Percentiles rank a stretch among this genome's conserved stretches.
These are phyloP conservation scores for Rhamnella rubrinervis DNA, from an alignment of 331 rosid species.

Conservation along the genomic window DNA sequence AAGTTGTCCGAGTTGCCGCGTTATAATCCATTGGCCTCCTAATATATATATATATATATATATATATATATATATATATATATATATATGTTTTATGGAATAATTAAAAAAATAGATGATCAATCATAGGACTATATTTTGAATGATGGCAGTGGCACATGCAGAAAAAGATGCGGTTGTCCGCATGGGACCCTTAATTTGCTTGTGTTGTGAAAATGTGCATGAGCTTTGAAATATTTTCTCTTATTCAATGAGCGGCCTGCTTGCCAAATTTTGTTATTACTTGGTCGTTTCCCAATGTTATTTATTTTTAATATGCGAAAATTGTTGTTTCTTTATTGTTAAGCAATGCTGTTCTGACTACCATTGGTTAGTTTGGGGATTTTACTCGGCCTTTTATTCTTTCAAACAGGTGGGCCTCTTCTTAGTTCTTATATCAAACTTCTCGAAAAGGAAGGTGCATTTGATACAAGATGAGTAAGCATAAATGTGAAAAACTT, in stretches of 20 bases:
- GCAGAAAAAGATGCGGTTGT: constrained; percentile 7
- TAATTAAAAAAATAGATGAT: background rate
- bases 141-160: constrained; percentile 12
- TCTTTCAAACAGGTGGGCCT: background rate
- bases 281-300: background rate
- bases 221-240: background rate
- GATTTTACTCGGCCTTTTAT: background rate
- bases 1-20: constrained; percentile 1
- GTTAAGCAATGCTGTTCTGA: background rate
- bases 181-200: background rate
- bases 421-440: background rate
- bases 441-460: too few relatives aligned
- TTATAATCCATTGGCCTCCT: constrained; percentile 4
- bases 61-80: too few relatives aligned
- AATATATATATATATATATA: too few relatives aligned
- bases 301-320: background rate
- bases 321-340: background rate
- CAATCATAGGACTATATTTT: background rate
- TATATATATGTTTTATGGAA: too few relatives aligned
- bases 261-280: background rate
- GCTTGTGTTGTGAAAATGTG: background rate
- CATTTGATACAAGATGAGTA: too few relatives aligned
- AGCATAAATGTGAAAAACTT: too few relatives aligned
- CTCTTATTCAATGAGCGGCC: background rate
- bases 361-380: background rate